Percentiles rank a stretch among this genome's conserved stretches.
phyloP scores from a whole-genome alignment of 768 basidiomycete genomes.

The Paxillus rubicundulus region DNA sequence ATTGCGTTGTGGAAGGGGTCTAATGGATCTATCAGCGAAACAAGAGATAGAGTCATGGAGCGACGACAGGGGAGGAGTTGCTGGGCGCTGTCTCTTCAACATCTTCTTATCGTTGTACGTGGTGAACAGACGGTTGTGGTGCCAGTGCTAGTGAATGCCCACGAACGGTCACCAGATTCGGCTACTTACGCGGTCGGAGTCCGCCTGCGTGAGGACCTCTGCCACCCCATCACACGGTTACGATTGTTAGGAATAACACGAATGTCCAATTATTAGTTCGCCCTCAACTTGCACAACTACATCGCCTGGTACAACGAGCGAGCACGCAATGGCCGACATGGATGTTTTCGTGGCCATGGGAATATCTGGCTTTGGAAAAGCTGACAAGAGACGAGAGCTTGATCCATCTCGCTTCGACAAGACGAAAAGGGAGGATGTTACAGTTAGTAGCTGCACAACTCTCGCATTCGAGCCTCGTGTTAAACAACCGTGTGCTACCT shows the following conservation, averaged over 20 bases:
- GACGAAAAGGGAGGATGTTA: conserved; percentile 54
- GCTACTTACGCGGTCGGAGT: conserved; percentile 20
- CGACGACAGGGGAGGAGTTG: conserved; percentile 41
- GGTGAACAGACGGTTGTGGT: conserved; percentile 4
- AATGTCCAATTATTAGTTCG: neutral
- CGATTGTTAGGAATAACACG: neutral
- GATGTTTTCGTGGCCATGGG: conserved; percentile 83
- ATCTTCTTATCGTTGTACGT: conserved; percentile 29
- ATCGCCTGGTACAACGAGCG: conserved; percentile 1
- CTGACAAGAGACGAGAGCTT: conserved; percentile 59
- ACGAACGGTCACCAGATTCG: neutral
- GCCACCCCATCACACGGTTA: conserved; percentile 11
- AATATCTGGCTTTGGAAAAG: conserved; percentile 80
- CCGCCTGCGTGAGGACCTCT: conserved; percentile 7
- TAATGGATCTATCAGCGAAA: conserved; percentile 13
- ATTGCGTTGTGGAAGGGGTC: conserved; percentile 10
- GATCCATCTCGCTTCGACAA: conserved; percentile 80
- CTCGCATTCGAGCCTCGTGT: conserved; percentile 18
- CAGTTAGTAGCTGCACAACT: conserved; percentile 19
- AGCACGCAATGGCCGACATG: conserved; percentile 48
- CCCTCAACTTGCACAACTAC: neutral
- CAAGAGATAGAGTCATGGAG: conserved; percentile 25
- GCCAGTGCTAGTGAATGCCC: neutral
- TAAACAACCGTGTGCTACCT: conserved; percentile 11
- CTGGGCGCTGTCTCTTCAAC: conserved; percentile 54